Base-by-base conservation (phyloP, 176 grass and related monocot species). In the Musa itinerans region DNA sequence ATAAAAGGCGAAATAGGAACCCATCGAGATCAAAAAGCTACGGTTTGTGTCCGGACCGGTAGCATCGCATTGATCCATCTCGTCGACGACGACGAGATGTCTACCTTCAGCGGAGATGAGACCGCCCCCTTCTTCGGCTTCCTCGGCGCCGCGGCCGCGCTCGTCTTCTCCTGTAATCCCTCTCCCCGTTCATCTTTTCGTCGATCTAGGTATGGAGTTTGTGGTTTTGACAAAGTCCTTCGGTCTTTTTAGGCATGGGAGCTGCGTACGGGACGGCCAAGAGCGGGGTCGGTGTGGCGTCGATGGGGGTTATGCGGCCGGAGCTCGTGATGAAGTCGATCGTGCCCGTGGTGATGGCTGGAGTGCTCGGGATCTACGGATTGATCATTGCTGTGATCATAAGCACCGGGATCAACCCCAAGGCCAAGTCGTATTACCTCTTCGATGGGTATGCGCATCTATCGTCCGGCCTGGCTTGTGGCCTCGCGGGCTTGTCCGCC, bases 111-210 rank as follows among this genome's bases (percentile, higher is more conserved):
- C 75, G 75, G 75, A 17, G 75, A 78, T 20, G 75, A 78, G 75
- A 78, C 75, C 22, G 63, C 76, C 23, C 63, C 76, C 63, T 78
- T 78, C 63, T 78, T 78, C 63, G 76, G 76, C 50, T 78, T 68
- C 63, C 76, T 78, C 15, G 76, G 76, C 76, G 76, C 63, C 12
- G 76, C 76, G 2, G 76, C 76, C 13, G 76, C 76, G 61, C 76
- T 78, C 23, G 63, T 78, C 76, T 78, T 78, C 63, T 78, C 76
- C 76, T 78, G 76, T 78, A 67, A 68, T 68, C 65, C 10, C 65
- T 8, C 65, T 68, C 23, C 12, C 16, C 27, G 1, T 43, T 34
- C 1, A 8, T 15, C 5, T 29, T 29, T 34, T 17, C 25, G 27
- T 15, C 27, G 63, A 66, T 25, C 63, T 27, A 58, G 55, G 17